Conservation (phyloP, 73 alveolate species). For the Paramecium sexaurelia region DNA sequence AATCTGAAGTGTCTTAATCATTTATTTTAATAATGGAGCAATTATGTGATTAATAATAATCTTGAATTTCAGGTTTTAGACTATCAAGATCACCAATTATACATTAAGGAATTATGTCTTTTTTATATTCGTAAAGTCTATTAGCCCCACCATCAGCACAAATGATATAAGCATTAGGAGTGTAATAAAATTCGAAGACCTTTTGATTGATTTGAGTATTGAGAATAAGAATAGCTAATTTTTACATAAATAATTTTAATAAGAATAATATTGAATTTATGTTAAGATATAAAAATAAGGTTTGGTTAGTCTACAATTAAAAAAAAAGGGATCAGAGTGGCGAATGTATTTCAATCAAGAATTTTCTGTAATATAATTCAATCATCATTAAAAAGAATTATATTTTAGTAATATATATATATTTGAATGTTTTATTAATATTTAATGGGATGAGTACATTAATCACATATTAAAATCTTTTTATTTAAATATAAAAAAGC, state of each 20-base stretch:
- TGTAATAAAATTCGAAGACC: background rate
- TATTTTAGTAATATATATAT: background rate
- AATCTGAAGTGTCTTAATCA: conserved; percentile 41
- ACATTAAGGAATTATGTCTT: background rate
- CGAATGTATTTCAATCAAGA: conserved; percentile 40
- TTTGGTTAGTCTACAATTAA: background rate
- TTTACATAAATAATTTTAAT: background rate
- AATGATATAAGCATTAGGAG: background rate
- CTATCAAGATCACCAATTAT: conserved; percentile 37
- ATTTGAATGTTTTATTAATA: background rate
- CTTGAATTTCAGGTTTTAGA: background rate
- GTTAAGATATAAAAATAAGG: background rate
- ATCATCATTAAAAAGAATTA: background rate
- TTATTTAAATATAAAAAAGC: conserved; percentile 54
- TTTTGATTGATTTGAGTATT: background rate
- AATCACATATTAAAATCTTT: conserved; percentile 52
- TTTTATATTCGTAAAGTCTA: background rate
- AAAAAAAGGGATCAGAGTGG: conserved; percentile 1
- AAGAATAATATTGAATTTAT: background rate
- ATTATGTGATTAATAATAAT: background rate
- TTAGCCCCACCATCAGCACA: conserved; percentile 64
- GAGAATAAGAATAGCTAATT: background rate
- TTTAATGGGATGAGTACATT: conserved; percentile 13
- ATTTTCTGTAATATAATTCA: conserved; percentile 4
- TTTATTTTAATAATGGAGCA: background rate